A percentile compares a stretch with the other conserved stretches of the same genome.
Conservation (phyloP, 108 stramenopile species). For the Cyclostephanos invisitatus region DNA sequence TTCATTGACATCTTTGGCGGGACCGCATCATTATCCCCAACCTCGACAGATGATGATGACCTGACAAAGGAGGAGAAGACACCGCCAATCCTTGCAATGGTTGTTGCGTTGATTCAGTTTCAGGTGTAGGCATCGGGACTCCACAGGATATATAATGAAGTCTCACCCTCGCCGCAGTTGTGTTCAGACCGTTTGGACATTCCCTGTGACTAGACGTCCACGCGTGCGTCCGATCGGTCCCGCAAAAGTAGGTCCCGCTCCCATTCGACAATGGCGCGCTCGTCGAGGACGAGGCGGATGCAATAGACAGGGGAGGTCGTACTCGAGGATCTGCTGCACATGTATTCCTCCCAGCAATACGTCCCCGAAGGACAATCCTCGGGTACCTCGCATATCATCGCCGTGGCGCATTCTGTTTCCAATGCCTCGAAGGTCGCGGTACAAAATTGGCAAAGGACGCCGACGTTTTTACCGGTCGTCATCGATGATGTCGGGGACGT, state of each 20-base stretch:
- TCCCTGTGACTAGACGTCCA: constrained; percentile 19
- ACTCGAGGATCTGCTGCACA: not conserved
- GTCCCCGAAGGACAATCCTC: constrained; percentile 12
- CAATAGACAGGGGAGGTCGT: not conserved
- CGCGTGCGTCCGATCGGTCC: constrained; percentile 25
- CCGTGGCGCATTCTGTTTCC: constrained; percentile 2
- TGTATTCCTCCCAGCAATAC: constrained; percentile 6
- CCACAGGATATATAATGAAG: constrained; percentile 25
- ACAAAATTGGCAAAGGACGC: constrained; percentile 1
- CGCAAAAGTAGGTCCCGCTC: constrained; percentile 25
- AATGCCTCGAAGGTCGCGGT: not conserved
- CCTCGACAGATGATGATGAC: no score
- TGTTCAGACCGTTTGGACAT: constrained; percentile 26
- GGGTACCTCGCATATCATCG: not conserved
- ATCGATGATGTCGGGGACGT: not conserved
- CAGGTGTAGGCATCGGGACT: not conserved
- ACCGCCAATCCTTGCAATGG: not conserved
- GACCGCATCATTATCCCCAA: no score
- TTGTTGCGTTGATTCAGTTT: not conserved
- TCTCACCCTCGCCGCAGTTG: constrained; percentile 22
- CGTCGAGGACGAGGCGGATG: not conserved
- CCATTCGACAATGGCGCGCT: no score
- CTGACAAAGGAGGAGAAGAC: no score
- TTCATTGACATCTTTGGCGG: no score
- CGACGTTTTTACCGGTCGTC: not conserved